These are phyloP conservation scores for Obelidium mucronatum DNA, from an alignment of 192 early-diverging fungal genomes.

Conservation along the genomic window DNA sequence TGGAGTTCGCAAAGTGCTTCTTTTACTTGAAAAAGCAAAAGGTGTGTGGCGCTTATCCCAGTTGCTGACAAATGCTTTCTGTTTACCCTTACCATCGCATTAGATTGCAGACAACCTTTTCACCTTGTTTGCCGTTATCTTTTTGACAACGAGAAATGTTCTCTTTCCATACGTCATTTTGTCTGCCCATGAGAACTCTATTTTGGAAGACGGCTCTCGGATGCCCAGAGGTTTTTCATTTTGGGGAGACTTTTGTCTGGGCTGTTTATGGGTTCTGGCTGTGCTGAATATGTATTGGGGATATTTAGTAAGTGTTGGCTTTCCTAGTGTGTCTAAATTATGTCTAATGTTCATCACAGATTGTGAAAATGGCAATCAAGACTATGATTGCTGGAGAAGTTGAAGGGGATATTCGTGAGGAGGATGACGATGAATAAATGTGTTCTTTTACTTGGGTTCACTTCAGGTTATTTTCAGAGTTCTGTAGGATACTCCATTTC, in stretches of 20 bases:
- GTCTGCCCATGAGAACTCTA: conserved; percentile 16
- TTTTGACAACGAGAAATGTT: conserved; percentile 34
- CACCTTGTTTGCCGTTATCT: conserved; percentile 41
- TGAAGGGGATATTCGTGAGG: conserved; percentile 55
- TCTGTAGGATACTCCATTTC: background rate
- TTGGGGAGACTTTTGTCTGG: conserved; percentile 36
- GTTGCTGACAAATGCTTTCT: background rate
- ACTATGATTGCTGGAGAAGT: conserved; percentile 50
- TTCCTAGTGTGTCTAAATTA: background rate
- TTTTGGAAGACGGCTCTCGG: conserved; percentile 36
- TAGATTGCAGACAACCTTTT: conserved; percentile 42
- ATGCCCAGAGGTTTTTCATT: conserved; percentile 30
- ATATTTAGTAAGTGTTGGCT: conserved; percentile 26
- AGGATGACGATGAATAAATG: conserved; percentile 40
- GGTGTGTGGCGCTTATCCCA: conserved; percentile 29
- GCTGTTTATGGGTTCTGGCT: conserved; percentile 37
- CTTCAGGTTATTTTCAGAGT: too few relatives aligned
- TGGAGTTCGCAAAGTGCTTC: conserved; percentile 58
- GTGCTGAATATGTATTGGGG: conserved; percentile 37
- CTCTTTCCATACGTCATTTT: conserved; percentile 44
- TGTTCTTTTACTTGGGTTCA: too few relatives aligned
- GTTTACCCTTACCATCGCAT: background rate
- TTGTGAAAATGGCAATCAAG: conserved; percentile 53
- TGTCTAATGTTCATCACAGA: conserved; percentile 34
- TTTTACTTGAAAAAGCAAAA: conserved; percentile 50